Conservation (phyloP, 2,329 filamentous ascomycete species). For the Myriosclerotinia curreyana region DNA sequence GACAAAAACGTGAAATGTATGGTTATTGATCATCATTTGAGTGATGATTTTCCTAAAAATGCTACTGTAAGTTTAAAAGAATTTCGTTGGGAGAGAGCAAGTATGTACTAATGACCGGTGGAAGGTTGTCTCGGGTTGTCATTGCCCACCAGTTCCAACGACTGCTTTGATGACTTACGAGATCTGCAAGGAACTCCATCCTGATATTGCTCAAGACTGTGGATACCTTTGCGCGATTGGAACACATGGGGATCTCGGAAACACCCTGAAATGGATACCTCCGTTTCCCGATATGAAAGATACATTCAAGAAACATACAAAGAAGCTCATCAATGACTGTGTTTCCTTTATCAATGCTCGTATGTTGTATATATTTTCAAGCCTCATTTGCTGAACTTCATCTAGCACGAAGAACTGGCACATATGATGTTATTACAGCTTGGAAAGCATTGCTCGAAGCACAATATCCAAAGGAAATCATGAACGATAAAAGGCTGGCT, state of each 20-base stretch:
- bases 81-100: not conserved
- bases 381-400: not conserved
- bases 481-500: constrained; percentile 49
- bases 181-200: constrained; percentile 57
- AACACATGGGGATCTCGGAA: constrained; percentile 65
- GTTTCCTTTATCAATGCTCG: constrained; percentile 63
- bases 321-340: constrained; percentile 60
- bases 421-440: constrained; percentile 57
- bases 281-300: constrained; percentile 65
- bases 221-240: constrained; percentile 63
- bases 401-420: constrained; percentile 54
- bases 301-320: constrained; percentile 58
- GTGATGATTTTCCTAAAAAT: constrained; percentile 53
- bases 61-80: constrained; percentile 25
- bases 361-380: constrained; percentile 21
- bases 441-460: constrained; percentile 58
- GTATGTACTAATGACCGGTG: not conserved
- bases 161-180: constrained; percentile 62
- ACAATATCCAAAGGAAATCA: constrained; percentile 49
- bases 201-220: constrained; percentile 48
- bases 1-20: constrained; percentile 48
- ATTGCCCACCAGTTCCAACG: constrained; percentile 63
- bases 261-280: constrained; percentile 60
- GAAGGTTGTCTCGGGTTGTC: constrained; percentile 58
- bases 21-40: constrained; percentile 63